phyloP scores from a whole-genome alignment of 1,284 basidiomycete species.

The Heterobasidion annosum region DNA sequence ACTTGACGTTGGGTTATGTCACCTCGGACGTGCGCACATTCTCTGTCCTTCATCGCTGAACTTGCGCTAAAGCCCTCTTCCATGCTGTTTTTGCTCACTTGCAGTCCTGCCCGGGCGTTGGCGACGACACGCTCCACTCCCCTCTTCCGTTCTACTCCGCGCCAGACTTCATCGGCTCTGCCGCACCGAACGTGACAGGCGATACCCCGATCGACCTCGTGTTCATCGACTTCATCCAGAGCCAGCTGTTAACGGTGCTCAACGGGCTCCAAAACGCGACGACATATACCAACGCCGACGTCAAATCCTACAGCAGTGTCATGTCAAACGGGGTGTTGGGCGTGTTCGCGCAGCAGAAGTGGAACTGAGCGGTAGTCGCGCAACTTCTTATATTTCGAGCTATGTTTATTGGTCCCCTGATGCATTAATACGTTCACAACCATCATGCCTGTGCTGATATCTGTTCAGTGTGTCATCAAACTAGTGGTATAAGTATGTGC shows the following conservation, averaged over 20 bases:
- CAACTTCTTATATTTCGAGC: too few species aligned
- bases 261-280: constrained; percentile 44
- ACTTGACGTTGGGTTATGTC: constrained; percentile 66
- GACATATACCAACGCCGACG: constrained; percentile 43
- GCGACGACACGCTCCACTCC: constrained; percentile 57
- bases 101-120: constrained; percentile 62
- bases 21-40: constrained; percentile 49
- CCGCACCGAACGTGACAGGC: constrained; percentile 37
- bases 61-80: not conserved
- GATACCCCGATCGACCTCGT: constrained; percentile 56
- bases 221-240: constrained; percentile 59
- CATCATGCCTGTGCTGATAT: too few species aligned
- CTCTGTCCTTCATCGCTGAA: not conserved
- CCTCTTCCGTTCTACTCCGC: constrained; percentile 44
- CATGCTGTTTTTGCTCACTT: not conserved
- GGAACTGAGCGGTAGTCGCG: constrained; percentile 33
- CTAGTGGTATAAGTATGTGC: too few species aligned
- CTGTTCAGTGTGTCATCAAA: too few species aligned
- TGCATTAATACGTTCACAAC: too few species aligned
- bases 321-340: constrained; percentile 44
- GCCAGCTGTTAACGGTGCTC: constrained; percentile 39
- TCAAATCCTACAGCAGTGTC: constrained; percentile 39
- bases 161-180: constrained; percentile 54
- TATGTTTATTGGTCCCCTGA: too few species aligned
- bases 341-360: constrained; percentile 47